Evolutionary conservation across 495 filamentous ascomycete genomes (phyloP).

Genomic region (Venustampulla echinocandica): DNA sequence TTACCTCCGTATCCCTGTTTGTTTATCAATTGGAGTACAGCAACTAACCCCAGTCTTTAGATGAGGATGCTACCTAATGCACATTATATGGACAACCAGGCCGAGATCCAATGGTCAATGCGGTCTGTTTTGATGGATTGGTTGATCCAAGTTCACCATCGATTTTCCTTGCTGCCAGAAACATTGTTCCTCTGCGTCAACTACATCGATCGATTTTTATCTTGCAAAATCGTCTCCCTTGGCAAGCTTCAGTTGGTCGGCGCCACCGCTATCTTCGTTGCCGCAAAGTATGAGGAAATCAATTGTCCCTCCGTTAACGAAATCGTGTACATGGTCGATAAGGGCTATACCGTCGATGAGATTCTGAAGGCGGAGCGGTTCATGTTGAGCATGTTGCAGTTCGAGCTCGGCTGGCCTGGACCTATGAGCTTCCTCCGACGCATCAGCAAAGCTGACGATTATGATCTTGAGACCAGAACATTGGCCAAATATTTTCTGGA

Average conservation of each 20-base stretch:
- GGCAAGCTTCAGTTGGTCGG: slow-evolving; percentile 94
- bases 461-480: slow-evolving; percentile 90
- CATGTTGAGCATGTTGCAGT: slow-evolving; percentile 93
- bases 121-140: slow-evolving; percentile 96
- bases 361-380: slow-evolving; percentile 96
- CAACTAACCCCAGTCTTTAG: slow-evolving; percentile 34
- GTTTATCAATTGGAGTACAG: slow-evolving; percentile 8
- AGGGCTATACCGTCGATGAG: slow-evolving; percentile 79
- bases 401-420: slow-evolving; percentile 92
- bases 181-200: slow-evolving; percentile 91
- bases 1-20: slow-evolving; percentile 11
- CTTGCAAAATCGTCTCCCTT: slow-evolving; percentile 86
- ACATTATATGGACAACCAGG: slow-evolving; percentile 93
- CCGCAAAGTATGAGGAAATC: slow-evolving; percentile 97
- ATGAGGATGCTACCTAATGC: slow-evolving; percentile 72
- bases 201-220: slow-evolving; percentile 94
- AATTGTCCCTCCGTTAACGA: slow-evolving; percentile 90
- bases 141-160: slow-evolving; percentile 90
- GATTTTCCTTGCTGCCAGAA: slow-evolving; percentile 85
- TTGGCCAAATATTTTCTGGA: slow-evolving; percentile 98
- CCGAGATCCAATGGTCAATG: slow-evolving; percentile 99
- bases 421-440: slow-evolving; percentile 96
- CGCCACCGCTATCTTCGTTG: slow-evolving; percentile 90
- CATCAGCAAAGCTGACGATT: slow-evolving; percentile 98
- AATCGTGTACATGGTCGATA: slow-evolving; percentile 97